A percentile compares a stretch with the other conserved stretches of the same genome.
Evolutionary conservation across 208 protist species (phyloP).

Genomic region (Crithidia fasciculata): DNA sequence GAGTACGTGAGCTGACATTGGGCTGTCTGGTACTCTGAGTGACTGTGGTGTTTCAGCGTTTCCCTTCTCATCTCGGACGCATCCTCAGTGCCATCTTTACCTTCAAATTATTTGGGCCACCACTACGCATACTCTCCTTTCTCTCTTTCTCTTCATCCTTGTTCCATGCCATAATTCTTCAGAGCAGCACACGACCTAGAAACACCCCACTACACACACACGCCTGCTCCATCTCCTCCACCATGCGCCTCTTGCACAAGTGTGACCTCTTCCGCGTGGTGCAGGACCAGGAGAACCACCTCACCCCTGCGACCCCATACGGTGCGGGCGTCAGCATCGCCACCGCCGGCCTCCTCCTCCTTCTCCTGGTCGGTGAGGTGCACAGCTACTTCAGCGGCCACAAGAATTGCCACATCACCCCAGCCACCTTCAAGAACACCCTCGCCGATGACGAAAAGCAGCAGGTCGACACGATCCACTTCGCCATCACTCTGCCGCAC

Average conservation of each 20-base stretch:
- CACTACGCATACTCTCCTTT: neutral
- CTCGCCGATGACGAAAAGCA: constrained; percentile 8
- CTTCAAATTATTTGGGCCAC: neutral
- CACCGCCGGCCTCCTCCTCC: constrained; percentile 21
- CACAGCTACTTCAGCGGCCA: constrained; percentile 37
- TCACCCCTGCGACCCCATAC: constrained; percentile 32
- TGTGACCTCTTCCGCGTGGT: constrained; percentile 50
- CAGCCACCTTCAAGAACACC: constrained; percentile 28
- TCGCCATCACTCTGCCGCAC: constrained; percentile 29
- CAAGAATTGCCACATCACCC: constrained; percentile 37
- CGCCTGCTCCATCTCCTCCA: neutral
- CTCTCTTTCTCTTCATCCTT: neutral
- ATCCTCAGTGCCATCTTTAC: neutral
- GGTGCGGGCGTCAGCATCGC: constrained; percentile 28
- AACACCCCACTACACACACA: too few relatives aligned
- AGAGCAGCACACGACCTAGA: too few relatives aligned
- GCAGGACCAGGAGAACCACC: constrained; percentile 45
- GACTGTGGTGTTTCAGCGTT: too few relatives aligned
- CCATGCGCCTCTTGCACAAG: constrained; percentile 28
- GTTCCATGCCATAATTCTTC: neutral
- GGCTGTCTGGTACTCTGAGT: too few relatives aligned
- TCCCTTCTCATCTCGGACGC: too few relatives aligned
- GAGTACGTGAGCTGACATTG: too few relatives aligned
- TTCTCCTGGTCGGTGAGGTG: constrained; percentile 30
- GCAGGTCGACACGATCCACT: constrained; percentile 24